Percentiles rank a stretch among this genome's conserved stretches.
phyloP scores from a whole-genome alignment of 805 yeast species.

The Danielia reshetovae region DNA sequence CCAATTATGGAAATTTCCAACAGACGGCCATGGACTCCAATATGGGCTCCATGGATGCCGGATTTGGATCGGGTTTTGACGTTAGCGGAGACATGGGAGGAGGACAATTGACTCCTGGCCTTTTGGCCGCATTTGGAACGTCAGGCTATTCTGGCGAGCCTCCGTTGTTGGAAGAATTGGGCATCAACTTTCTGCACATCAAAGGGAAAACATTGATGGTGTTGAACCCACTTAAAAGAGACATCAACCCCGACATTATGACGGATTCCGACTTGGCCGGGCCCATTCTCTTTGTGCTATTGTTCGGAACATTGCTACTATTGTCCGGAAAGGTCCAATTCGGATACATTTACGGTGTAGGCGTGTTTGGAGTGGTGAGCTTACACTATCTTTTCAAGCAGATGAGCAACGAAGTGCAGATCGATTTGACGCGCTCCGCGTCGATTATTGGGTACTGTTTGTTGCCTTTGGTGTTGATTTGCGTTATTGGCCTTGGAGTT shows the following conservation, averaged over 20 bases:
- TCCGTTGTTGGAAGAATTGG: slow-evolving; percentile 85
- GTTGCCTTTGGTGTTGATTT: slow-evolving; percentile 77
- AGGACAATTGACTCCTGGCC: slow-evolving; percentile 61
- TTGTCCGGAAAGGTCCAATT: slow-evolving; percentile 93
- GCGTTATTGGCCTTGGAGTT: slow-evolving; percentile 64
- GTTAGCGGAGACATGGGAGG: slow-evolving; percentile 41
- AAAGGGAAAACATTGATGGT: slow-evolving; percentile 81
- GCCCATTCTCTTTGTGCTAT: slow-evolving; percentile 80
- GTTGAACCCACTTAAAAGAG: slow-evolving; percentile 64
- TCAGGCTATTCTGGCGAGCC: slow-evolving; percentile 95
- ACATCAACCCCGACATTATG: slow-evolving; percentile 66
- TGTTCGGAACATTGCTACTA: slow-evolving; percentile 79
- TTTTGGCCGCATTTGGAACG: slow-evolving; percentile 89
- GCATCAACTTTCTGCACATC: slow-evolving; percentile 88
- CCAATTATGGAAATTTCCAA: slow-evolving; percentile 33
- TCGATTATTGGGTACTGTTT: slow-evolving; percentile 92
- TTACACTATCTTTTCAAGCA: slow-evolving; percentile 80
- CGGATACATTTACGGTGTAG: slow-evolving; percentile 96
- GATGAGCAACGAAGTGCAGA: slow-evolving; percentile 67
- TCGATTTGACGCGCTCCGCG: slow-evolving; percentile 69
- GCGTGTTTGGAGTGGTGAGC: slow-evolving; percentile 82
- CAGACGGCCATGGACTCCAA: slow-evolving; percentile 18
- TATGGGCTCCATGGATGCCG: slow-evolving; percentile 38
- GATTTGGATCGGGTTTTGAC: slow-evolving; percentile 33
- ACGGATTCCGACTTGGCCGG: slow-evolving; percentile 94